These are phyloP conservation scores for Trypanosoma caninum DNA, from an alignment of 208 protist genomes.

Conservation along the genomic window DNA sequence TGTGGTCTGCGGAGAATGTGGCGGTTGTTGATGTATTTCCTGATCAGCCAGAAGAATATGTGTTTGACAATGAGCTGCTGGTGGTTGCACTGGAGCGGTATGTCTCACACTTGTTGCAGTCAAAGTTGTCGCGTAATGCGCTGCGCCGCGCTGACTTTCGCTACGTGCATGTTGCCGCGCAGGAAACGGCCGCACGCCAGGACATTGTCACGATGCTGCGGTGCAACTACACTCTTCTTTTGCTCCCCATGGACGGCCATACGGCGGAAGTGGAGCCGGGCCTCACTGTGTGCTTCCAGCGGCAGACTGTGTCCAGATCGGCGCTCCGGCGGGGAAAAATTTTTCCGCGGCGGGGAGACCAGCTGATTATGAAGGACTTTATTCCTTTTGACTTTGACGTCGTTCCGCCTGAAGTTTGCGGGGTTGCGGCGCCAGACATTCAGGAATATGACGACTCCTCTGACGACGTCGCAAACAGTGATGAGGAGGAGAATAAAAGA, in stretches of 20 bases:
- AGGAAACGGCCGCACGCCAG: background rate
- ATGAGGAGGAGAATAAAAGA: background rate
- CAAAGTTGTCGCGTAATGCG: background rate
- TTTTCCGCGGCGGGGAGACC: background rate
- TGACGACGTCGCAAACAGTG: constrained; percentile 13
- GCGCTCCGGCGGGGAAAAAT: background rate
- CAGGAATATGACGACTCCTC: constrained; percentile 3
- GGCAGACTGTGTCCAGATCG: constrained; percentile 3
- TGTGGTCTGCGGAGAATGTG: background rate
- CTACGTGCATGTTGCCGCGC: constrained; percentile 1
- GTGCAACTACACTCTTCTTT: constrained; percentile 26
- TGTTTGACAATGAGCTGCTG: constrained; percentile 27
- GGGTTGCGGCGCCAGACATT: background rate
- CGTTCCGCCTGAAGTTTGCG: background rate
- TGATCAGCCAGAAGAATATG: constrained; percentile 24
- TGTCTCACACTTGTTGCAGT: constrained; percentile 16
- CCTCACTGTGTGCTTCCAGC: constrained; percentile 45
- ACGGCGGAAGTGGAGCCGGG: constrained; percentile 78
- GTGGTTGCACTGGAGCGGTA: constrained; percentile 20
- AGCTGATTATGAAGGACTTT: background rate
- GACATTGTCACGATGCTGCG: constrained; percentile 12
- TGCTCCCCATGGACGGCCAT: constrained; percentile 36
- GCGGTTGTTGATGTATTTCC: constrained; percentile 21
- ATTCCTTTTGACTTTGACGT: constrained; percentile 22
- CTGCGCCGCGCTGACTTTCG: constrained; percentile 7